Evolutionary conservation across 2,329 filamentous ascomycete species (phyloP).

Genomic region (Pochonia chlamydosporia): DNA sequence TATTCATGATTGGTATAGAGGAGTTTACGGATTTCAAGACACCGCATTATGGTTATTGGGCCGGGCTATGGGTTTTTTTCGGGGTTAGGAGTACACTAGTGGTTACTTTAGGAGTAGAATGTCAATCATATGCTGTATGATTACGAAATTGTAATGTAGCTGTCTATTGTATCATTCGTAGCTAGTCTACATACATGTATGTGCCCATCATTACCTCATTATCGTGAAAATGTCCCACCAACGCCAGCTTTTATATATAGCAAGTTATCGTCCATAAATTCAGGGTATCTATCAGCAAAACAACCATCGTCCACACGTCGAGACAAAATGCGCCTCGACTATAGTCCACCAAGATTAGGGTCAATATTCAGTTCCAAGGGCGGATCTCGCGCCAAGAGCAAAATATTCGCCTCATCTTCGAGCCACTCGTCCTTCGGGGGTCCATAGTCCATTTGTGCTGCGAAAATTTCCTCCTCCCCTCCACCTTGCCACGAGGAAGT

Average conservation of each 20-base stretch:
- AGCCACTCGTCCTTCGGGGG: constrained; percentile 34
- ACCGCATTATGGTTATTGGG: background rate
- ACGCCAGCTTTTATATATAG: constrained; percentile 3
- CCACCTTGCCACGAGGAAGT: constrained; percentile 18
- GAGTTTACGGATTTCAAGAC: background rate
- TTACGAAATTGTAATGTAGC: background rate
- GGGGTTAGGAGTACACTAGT: too few species aligned
- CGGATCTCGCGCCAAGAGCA: constrained; percentile 28
- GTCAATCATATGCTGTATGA: background rate
- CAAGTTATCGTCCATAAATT: too few species aligned
- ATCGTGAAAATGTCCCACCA: background rate
- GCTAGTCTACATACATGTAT: too few species aligned
- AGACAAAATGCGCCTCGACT: background rate
- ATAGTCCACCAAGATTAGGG: constrained; percentile 21
- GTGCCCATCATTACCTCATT: background rate
- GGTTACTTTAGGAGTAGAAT: constrained; percentile 1
- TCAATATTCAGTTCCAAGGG: constrained; percentile 23
- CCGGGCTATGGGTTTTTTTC: background rate
- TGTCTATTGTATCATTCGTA: too few species aligned
- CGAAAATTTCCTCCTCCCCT: constrained; percentile 27
- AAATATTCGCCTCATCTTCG: constrained; percentile 38
- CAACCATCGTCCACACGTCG: background rate
- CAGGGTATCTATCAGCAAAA: background rate
- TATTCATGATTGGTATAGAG: background rate
- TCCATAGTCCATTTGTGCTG: constrained; percentile 25